A percentile compares a stretch with the other conserved stretches of the same genome.
Conservation (phyloP, 169 alveolate genomes). For the Plasmodium chabaudi region DNA sequence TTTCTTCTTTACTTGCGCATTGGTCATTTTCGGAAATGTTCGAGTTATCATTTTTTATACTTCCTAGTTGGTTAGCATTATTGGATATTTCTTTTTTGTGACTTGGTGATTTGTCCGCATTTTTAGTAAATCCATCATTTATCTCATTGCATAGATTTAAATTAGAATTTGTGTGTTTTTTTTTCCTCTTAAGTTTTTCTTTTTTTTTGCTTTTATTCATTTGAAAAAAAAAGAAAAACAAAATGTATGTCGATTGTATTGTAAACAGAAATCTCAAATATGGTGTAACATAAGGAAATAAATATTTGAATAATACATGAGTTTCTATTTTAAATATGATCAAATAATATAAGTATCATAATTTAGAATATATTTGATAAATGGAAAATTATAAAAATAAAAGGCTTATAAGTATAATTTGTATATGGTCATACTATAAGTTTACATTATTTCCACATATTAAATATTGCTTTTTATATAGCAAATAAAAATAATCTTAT, state of each 20-base stretch:
- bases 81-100: not conserved
- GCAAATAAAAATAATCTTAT: no score
- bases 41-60: not conserved
- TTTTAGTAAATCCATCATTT: constrained; percentile 7
- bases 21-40: not conserved
- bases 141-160: constrained; percentile 6
- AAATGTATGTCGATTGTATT: not conserved
- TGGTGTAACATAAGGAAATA: not conserved
- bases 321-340: no score
- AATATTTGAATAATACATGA: no score
- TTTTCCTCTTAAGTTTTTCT: constrained; percentile 31
- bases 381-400: no score
- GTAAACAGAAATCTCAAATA: not conserved
- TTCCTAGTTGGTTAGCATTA: not conserved
- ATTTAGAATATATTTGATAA: no score
- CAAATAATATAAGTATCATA: no score
- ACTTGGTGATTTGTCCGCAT: not conserved
- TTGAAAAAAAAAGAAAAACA: constrained; percentile 1
- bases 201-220: constrained; percentile 27
- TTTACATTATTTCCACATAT: no score
- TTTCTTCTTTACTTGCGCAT: not conserved
- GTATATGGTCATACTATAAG: no score
- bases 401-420: no score
- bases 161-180: constrained; percentile 9
- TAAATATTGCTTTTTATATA: no score